A percentile compares a stretch with the other conserved stretches of the same genome.
These are phyloP conservation scores for Hippophae rhamnoides DNA, from an alignment of 306 rosid species.

Conservation along the genomic window DNA sequence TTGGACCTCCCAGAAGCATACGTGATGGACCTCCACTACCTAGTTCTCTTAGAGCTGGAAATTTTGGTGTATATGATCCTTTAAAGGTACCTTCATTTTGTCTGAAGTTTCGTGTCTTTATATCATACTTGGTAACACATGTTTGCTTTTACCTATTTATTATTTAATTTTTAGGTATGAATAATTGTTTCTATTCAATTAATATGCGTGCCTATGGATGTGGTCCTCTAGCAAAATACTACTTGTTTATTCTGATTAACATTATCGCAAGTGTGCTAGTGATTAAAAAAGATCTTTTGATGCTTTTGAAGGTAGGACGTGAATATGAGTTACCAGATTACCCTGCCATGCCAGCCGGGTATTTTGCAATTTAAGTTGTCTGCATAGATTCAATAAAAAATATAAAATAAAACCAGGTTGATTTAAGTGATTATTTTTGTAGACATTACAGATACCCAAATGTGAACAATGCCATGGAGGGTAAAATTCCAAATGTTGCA, in stretches of 20 bases:
- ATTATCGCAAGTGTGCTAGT: background rate
- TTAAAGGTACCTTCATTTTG: conserved; percentile 8
- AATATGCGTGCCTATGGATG: background rate
- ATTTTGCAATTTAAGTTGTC: conserved; percentile 1
- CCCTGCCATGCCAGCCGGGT: conserved; percentile 14
- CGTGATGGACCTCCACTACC: conserved; percentile 18
- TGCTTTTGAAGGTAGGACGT: conserved; percentile 22
- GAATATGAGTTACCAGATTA: conserved; percentile 17
- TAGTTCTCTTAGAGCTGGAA: conserved; percentile 16
- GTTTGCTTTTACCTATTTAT: background rate
- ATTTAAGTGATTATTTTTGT: conserved; percentile 2
- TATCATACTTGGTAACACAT: background rate
- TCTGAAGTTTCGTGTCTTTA: background rate
- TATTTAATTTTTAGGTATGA: background rate
- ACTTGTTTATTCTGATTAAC: background rate
- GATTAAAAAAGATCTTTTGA: background rate
- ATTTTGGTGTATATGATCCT: conserved; percentile 24
- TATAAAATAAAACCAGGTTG: background rate
- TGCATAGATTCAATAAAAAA: background rate
- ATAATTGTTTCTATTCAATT: too few relatives aligned
- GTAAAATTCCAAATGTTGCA: conserved; percentile 16
- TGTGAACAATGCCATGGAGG: conserved; percentile 14
- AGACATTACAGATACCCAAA: conserved; percentile 17
- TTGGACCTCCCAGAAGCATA: conserved; percentile 15
- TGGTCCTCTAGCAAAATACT: background rate